Conservation (phyloP, 2,329 filamentous ascomycete genomes). For the Cladosporium austrohemisphaericum region DNA sequence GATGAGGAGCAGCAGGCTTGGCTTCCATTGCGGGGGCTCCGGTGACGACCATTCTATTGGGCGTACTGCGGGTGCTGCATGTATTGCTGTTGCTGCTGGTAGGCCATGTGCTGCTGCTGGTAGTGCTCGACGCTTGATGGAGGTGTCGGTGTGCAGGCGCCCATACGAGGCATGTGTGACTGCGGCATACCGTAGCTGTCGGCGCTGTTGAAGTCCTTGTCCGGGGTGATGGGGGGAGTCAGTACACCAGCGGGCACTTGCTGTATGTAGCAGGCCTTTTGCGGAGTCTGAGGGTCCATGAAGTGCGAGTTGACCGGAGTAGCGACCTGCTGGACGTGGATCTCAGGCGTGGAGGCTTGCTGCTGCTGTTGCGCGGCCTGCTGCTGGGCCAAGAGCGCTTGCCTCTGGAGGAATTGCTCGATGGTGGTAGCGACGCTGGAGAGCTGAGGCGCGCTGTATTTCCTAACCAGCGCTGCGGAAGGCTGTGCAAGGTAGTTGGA, state of each 20-base stretch:
- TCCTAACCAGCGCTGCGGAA: conserved; percentile 63
- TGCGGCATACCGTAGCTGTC: conserved; percentile 25
- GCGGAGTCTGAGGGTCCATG: conserved; percentile 71
- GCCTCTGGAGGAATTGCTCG: conserved; percentile 63
- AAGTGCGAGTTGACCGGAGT: conserved; percentile 37
- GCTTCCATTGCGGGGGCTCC: background rate
- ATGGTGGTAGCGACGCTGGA: conserved; percentile 62
- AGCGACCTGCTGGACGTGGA: conserved; percentile 13
- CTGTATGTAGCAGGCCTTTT: conserved; percentile 66
- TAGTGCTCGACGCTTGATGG: conserved; percentile 29
- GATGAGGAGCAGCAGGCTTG: conserved; percentile 6
- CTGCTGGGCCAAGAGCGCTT: conserved; percentile 40
- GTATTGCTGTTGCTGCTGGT: conserved; percentile 20
- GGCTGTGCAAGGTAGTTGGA: conserved; percentile 65
- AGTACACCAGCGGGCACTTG: conserved; percentile 70
- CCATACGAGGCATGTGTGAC: conserved; percentile 24
- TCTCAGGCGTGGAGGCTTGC: conserved; percentile 17
- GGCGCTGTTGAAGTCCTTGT: conserved; percentile 43
- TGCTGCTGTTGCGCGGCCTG: conserved; percentile 26
- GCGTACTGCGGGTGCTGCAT: conserved; percentile 29
- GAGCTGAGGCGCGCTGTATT: conserved; percentile 64
- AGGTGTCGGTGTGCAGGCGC: conserved; percentile 31
- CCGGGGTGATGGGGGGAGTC: conserved; percentile 81
- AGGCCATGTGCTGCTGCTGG: conserved; percentile 22
- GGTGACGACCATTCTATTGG: conserved; percentile 20